Evolutionary conservation across 2,329 filamentous ascomycete species (phyloP).

Genomic region (Beauveria rudraprayagi): DNA sequence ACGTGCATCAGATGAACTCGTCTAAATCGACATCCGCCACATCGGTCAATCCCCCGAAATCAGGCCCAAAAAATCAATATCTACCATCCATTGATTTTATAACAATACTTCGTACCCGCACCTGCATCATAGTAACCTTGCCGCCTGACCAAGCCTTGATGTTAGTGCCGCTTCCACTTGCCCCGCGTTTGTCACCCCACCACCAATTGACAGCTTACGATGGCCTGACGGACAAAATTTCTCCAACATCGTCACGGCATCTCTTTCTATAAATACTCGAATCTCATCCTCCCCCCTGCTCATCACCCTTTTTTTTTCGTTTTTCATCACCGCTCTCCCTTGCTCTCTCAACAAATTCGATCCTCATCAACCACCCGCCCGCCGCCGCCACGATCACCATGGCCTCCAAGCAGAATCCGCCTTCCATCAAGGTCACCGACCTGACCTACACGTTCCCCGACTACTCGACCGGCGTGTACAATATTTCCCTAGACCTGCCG

Average conservation of each 20-base stretch:
- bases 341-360: not conserved
- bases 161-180: not conserved
- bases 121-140: not conserved
- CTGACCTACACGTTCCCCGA: constrained; percentile 88
- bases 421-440: constrained; percentile 63
- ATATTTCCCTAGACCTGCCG: constrained; percentile 70
- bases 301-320: not conserved
- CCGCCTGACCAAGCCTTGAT: not conserved
- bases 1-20: not conserved
- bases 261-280: not conserved
- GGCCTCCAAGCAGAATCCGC: constrained; percentile 26
- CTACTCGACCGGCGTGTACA: constrained; percentile 66
- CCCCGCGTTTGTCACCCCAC: constrained; percentile 2
- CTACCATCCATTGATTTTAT: not conserved
- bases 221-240: not conserved
- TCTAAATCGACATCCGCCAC: not conserved
- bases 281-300: not conserved
- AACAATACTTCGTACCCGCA: not conserved
- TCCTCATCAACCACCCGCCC: not conserved
- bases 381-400: constrained; percentile 16
- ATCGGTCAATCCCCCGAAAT: not conserved
- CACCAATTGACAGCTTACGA: not conserved
- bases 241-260: not conserved
- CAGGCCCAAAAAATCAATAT: not conserved
- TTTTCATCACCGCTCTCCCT: not conserved